Evolutionary conservation across 106 monocot genomes (phyloP), one percentile per base, ranked within the genome.

Genomic region (Alisma plantagoaquatica): DNA sequence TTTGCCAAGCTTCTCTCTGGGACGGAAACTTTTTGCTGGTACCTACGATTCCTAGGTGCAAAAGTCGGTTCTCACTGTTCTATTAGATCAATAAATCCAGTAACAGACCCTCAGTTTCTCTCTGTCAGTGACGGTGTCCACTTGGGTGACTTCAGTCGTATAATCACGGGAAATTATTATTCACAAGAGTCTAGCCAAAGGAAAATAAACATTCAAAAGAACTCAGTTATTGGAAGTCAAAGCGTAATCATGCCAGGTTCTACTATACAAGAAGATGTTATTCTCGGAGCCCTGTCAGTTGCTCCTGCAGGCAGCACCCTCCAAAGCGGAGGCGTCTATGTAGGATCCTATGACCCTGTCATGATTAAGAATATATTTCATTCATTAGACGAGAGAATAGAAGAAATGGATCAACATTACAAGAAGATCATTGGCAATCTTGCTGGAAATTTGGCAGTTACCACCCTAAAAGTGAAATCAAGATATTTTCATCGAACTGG

Each of bases 401-500:
- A 72, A n/a, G 72, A 72, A 23, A 77, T 77, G 77, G 77, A 77
- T 12, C 50, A 30, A 2, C 41, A 1, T 26, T 77, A 77, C 21
- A 72, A 59, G 68, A 77, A 72, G 43, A 67, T 77, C 16, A 53
- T 72, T 2, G 72, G 63, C 0, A 77, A 72, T 46, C 72, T 77
- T 32, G 72, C 77, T 11, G 77, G 67, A 0, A 77, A 68, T 33
- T 54, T 77, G 51, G 77, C 77, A 18, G 46, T 68, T 33, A 72
- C 77, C 14, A 77, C 77, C 23, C n/a, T n/a, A n/a, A n/a, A n/a
- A n/a, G n/a, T n/a, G n/a, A n/a, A n/a, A n/a, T n/a, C n/a, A n/a
- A n/a, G 72, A 52, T 77, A 72, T 45, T 77, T 77, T 54, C 72
- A 77, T 28, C 61, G 72, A 10, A 77, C 72, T 0, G 77, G 77